Base-by-base conservation (phyloP, 2,329 filamentous ascomycete species). In the Fusarium mangiferae region DNA sequence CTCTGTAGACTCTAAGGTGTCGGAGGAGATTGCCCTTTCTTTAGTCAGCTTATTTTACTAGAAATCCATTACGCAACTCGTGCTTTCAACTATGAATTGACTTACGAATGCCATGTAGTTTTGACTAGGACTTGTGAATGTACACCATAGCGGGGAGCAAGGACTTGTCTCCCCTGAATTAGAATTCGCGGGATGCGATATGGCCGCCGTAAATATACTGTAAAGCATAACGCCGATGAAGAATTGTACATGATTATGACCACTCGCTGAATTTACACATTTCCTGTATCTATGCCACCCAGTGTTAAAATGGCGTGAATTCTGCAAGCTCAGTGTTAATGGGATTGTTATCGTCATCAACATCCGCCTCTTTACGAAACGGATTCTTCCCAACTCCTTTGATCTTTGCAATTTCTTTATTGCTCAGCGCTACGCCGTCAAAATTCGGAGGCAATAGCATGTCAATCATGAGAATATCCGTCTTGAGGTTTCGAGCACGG, bases 401-500 rank as follows among this genome's bases (percentile, higher is more conserved):
- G 36, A 90, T 80, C 10, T 81, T 79, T 0, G 80, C 73, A 44
- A 80, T 79, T 78, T 90, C 88, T 79, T 90, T 90, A 68, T 80
- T 81, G 22, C 87, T 83, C 20, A 90, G 81, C 17, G 82, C 79
- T 22, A 90, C 85, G 9, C 81, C 77, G 70, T 90, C 87, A 66
- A 90, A 90, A 10, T 83, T 81, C 0, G 80, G 78, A 4, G 87
- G 87, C 8, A 90, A 79, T 15, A 80, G 42, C 6, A 66, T 68
- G 75, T 89, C 87, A 6, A 80, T 78, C 57, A 85, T 82, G 22
- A 90, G 81, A 51, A 87, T 83, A 38, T 87, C 84, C 41, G 88
- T 86, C 81, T 90, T 90, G 62, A 89, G 72, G 63, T 88, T 85
- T 56, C 88, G 85, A n/a, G 88, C 88, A 79, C 87, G 88, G 82